These are phyloP conservation scores for Musa acuminata DNA, from an alignment of 176 grass and related monocot species.

Conservation along the genomic window DNA sequence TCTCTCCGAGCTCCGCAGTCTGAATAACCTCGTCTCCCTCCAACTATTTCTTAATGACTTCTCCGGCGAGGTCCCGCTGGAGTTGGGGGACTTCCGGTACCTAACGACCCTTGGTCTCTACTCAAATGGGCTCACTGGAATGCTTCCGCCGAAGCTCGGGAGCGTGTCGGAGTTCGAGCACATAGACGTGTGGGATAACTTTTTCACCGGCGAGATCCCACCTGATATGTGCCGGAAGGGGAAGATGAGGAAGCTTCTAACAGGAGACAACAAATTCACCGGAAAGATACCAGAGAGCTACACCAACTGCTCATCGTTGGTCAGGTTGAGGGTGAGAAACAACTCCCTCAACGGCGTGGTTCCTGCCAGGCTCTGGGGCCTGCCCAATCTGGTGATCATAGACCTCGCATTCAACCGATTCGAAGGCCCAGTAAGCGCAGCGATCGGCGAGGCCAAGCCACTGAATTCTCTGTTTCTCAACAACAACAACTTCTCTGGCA, in stretches of 20 bases:
- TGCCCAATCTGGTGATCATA: conserved; percentile 41
- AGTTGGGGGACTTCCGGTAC: conserved; percentile 35
- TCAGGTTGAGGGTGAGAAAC: conserved; percentile 56
- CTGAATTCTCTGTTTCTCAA: conserved; percentile 25
- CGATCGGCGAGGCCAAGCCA: conserved; percentile 31
- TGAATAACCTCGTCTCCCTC: conserved; percentile 44
- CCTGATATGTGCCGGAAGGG: conserved; percentile 44
- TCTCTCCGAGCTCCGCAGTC: conserved; percentile 31
- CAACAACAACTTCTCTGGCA: conserved; percentile 50
- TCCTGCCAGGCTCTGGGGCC: conserved; percentile 54
- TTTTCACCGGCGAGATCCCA: conserved; percentile 54
- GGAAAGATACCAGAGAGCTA: conserved; percentile 58
- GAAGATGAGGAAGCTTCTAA: conserved; percentile 53
- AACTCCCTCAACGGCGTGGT: conserved; percentile 59
- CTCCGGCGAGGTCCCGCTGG: conserved; percentile 43
- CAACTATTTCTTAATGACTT: conserved; percentile 64
- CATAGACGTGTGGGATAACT: conserved; percentile 73
- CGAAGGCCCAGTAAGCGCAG: conserved; percentile 35
- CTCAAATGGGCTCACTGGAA: conserved; percentile 55
- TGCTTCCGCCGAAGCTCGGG: conserved; percentile 54
- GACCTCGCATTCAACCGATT: conserved; percentile 54
- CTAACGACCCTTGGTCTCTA: conserved; percentile 52
- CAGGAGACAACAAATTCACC: conserved; percentile 71
- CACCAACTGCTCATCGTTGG: conserved; percentile 36
- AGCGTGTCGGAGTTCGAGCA: conserved; percentile 43